Percentiles rank a stretch among this genome's conserved stretches.
phyloP scores from a whole-genome alignment of 2,329 filamentous ascomycete genomes.

The Arthrobotrys musiformis region DNA sequence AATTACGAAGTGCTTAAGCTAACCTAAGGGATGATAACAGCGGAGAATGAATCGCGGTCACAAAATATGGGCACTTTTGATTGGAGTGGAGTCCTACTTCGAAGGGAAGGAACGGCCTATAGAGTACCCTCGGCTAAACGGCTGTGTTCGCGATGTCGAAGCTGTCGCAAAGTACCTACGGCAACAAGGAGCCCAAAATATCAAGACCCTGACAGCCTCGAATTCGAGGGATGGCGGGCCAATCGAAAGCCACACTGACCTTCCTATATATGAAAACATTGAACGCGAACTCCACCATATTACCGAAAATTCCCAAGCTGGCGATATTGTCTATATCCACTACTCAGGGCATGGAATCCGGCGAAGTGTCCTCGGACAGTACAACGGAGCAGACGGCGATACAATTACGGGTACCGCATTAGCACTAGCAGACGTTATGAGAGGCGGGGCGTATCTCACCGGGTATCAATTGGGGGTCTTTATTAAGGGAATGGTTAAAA shows the following conservation, averaged over 20 bases:
- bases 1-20: no score
- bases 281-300: slow-evolving; percentile 35
- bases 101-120: neutral
- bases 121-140: slow-evolving; percentile 1
- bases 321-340: slow-evolving; percentile 48
- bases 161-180: slow-evolving; percentile 18
- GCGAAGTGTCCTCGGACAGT: neutral
- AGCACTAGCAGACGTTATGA: slow-evolving; percentile 45
- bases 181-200: slow-evolving; percentile 8
- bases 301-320: neutral
- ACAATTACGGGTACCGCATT: slow-evolving; percentile 28
- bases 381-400: neutral
- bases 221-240: neutral
- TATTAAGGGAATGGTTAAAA: slow-evolving; percentile 29
- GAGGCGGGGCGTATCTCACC: slow-evolving; percentile 33
- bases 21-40: neutral
- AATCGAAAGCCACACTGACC: neutral
- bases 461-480: slow-evolving; percentile 37
- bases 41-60: neutral
- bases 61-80: slow-evolving; percentile 8
- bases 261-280: slow-evolving; percentile 26
- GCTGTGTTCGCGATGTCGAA: slow-evolving; percentile 32
- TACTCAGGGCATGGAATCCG: slow-evolving; percentile 52
- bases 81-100: slow-evolving; percentile 12
- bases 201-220: slow-evolving; percentile 23